Evolutionary conservation across 495 filamentous ascomycete genomes (phyloP).

Genomic region (Venustampulla echinocandica): DNA sequence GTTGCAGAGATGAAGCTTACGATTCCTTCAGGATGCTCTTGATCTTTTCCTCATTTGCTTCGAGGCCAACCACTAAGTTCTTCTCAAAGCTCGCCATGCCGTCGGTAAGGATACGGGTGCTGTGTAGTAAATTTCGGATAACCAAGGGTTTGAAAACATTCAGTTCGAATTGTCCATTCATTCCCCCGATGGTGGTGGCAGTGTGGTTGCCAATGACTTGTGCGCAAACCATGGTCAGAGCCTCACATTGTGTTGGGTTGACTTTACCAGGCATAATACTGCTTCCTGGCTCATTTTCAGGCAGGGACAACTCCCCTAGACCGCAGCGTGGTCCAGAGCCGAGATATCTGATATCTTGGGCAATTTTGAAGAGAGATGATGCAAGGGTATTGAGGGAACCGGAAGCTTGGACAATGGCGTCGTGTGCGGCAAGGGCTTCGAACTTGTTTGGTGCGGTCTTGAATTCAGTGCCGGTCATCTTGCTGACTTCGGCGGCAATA

Average conservation of each 20-base stretch:
- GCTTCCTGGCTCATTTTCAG: slow-evolving; percentile 95
- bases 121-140: slow-evolving; percentile 91
- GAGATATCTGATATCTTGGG: slow-evolving; percentile 94
- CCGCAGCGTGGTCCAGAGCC: slow-evolving; percentile 94
- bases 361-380: slow-evolving; percentile 91
- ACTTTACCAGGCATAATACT: slow-evolving; percentile 99
- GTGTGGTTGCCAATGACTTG: slow-evolving; percentile 98
- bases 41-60: slow-evolving; percentile 91
- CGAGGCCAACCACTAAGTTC: slow-evolving; percentile 80
- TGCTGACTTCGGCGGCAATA: slow-evolving; percentile 80
- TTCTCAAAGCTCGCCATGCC: slow-evolving; percentile 91
- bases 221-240: slow-evolving; percentile 92
- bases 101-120: slow-evolving; percentile 74
- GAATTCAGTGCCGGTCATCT: slow-evolving; percentile 88
- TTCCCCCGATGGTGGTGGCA: slow-evolving; percentile 82
- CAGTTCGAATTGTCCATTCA: slow-evolving; percentile 97
- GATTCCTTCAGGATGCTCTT: slow-evolving; percentile 76
- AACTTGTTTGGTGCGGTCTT: slow-evolving; percentile 98
- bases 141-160: slow-evolving; percentile 98
- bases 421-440: slow-evolving; percentile 94
- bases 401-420: slow-evolving; percentile 88
- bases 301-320: slow-evolving; percentile 82
- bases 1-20: slow-evolving; percentile 30
- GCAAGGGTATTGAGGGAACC: slow-evolving; percentile 92
- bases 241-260: slow-evolving; percentile 97